Evolutionary conservation across 371 early-diverging fungal genomes (phyloP).

Genomic region (Smittium mucronatum): DNA sequence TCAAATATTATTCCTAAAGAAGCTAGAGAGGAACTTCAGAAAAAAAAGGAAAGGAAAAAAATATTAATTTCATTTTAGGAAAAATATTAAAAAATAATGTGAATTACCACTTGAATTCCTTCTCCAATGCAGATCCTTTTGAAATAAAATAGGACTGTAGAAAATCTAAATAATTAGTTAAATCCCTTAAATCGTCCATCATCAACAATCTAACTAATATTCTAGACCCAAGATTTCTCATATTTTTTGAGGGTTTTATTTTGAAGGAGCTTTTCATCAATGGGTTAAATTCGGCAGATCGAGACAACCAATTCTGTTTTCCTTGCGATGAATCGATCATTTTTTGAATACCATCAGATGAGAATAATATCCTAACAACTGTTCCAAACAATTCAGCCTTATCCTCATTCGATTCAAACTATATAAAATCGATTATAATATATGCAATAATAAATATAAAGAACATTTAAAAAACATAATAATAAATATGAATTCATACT

Average conservation of each 20-base stretch:
- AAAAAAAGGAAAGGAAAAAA: conserved; percentile 13
- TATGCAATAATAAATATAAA: neutral
- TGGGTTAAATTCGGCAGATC: neutral
- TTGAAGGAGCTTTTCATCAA: no score
- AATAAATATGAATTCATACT: neutral
- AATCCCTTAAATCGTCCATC: neutral
- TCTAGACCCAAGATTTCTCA: conserved; percentile 5
- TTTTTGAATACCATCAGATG: neutral
- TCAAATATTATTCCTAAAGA: conserved; percentile 53
- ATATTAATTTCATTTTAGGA: conserved; percentile 13
- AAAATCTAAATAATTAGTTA: conserved; percentile 5
- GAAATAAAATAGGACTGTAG: neutral
- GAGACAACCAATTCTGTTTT: conserved; percentile 9
- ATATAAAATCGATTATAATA: neutral
- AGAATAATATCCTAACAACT: conserved; percentile 6
- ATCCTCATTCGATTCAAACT: conserved; percentile 15
- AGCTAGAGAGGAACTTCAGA: conserved; percentile 56
- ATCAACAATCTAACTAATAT: neutral
- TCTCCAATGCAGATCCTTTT: conserved; percentile 4
- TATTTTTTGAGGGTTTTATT: conserved; percentile 2
- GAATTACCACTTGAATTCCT: conserved; percentile 7
- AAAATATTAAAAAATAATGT: conserved; percentile 12
- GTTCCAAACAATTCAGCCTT: conserved; percentile 13
- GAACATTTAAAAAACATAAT: neutral
- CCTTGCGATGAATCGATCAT: neutral